Conservation (phyloP, 352 stramenopile species). For the Phytopythium chamaehyphon region DNA sequence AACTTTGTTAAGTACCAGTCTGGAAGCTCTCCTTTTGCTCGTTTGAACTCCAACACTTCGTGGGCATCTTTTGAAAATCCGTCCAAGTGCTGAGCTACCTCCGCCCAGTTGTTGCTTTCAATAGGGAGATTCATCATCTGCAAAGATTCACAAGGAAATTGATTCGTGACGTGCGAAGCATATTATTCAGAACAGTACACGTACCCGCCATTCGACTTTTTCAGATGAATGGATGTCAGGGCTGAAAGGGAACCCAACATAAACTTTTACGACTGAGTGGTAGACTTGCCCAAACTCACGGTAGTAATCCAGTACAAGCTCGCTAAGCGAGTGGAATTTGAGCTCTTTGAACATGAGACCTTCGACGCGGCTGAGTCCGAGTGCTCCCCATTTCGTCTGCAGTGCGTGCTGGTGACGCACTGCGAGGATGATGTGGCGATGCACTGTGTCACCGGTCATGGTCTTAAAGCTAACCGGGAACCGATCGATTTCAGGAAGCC, state of each 20-base stretch:
- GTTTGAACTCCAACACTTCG: slow-evolving; percentile 65
- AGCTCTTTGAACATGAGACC: slow-evolving; percentile 87
- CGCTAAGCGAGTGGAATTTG: slow-evolving; percentile 72
- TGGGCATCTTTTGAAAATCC: slow-evolving; percentile 61
- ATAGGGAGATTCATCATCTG: slow-evolving; percentile 70
- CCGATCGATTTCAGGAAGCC: slow-evolving; percentile 57
- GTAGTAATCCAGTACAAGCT: slow-evolving; percentile 68
- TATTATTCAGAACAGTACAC: slow-evolving; percentile 6
- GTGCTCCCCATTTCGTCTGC: slow-evolving; percentile 73
- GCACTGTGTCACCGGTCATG: slow-evolving; percentile 42
- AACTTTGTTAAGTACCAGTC: slow-evolving; percentile 62
- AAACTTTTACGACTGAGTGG: slow-evolving; percentile 73
- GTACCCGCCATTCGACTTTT: slow-evolving; percentile 80
- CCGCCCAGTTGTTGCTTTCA: slow-evolving; percentile 31
- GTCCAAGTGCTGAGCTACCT: slow-evolving; percentile 62
- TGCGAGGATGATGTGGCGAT: slow-evolving; percentile 81
- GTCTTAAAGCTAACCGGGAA: slow-evolving; percentile 89
- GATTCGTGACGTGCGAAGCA: not conserved
- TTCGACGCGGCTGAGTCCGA: slow-evolving; percentile 79
- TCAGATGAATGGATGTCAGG: slow-evolving; percentile 87
- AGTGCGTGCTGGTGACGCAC: slow-evolving; percentile 45
- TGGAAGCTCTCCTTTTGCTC: slow-evolving; percentile 53
- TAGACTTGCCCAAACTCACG: slow-evolving; percentile 56
- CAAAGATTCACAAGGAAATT: not conserved
- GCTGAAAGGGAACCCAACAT: slow-evolving; percentile 80